phyloP scores from a whole-genome alignment of 441 rosid genomes.

The Isatis lusitanica region DNA sequence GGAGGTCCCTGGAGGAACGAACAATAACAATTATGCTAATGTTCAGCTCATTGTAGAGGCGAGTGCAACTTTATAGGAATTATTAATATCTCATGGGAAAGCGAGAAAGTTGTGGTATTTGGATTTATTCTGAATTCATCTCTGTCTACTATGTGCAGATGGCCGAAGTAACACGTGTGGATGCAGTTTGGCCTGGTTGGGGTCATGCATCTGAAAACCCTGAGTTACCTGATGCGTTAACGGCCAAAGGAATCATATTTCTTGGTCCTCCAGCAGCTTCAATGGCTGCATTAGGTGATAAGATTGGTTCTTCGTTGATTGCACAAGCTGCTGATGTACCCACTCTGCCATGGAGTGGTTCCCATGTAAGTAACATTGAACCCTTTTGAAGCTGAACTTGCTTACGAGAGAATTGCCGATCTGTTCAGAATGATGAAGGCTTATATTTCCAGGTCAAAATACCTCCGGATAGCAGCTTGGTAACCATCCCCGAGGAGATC shows the following conservation, averaged over 20 bases:
- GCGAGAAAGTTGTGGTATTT: slow-evolving; percentile 1
- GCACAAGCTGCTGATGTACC: slow-evolving; percentile 99
- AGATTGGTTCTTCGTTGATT: slow-evolving; percentile 98
- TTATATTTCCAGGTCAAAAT: slow-evolving; percentile 74
- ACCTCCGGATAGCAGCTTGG: slow-evolving; percentile 72
- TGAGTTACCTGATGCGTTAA: slow-evolving; percentile 94
- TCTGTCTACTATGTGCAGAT: slow-evolving; percentile 53
- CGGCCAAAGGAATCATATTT: slow-evolving; percentile 82
- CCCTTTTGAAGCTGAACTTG: not conserved
- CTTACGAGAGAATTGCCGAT: slow-evolving; percentile 18
- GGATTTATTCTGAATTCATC: not conserved
- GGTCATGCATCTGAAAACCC: slow-evolving; percentile 99
- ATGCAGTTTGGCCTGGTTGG: slow-evolving; percentile 99
- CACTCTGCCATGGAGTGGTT: slow-evolving; percentile 99
- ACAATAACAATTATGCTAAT: slow-evolving; percentile 98
- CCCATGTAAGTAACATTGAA: slow-evolving; percentile 61
- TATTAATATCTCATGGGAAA: not conserved
- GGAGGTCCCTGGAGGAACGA: slow-evolving; percentile 99
- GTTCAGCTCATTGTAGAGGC: slow-evolving; percentile 99
- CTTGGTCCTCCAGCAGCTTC: slow-evolving; percentile 95
- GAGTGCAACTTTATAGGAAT: not conserved
- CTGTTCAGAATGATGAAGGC: slow-evolving; percentile 29
- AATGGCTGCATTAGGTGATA: slow-evolving; percentile 98
- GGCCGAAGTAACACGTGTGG: slow-evolving; percentile 97
- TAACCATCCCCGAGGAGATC: slow-evolving; percentile 83